phyloP scores from a whole-genome alignment of 2,329 filamentous ascomycete species.

The Epicoccum nigrum region DNA sequence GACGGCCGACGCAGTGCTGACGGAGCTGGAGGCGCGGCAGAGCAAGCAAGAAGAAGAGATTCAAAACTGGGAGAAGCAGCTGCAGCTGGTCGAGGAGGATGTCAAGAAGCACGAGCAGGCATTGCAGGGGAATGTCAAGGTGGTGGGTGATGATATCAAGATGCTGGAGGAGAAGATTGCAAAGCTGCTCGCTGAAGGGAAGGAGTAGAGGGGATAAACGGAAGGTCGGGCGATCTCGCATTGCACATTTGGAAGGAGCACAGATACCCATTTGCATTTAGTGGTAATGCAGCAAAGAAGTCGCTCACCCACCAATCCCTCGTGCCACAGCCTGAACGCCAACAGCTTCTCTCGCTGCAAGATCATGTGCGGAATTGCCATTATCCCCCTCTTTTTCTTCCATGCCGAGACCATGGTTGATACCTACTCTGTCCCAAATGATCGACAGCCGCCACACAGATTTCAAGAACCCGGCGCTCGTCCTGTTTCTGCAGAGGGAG shows the following conservation, averaged over 20 bases:
- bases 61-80: conserved; percentile 80
- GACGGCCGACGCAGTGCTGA: conserved; percentile 76
- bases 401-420: too few relatives aligned
- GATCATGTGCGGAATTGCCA: too few relatives aligned
- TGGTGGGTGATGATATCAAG: conserved; percentile 89
- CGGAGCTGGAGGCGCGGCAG: conserved; percentile 78
- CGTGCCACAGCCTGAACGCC: too few relatives aligned
- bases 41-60: conserved; percentile 83
- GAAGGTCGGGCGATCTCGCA: neutral
- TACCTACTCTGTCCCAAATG: too few relatives aligned
- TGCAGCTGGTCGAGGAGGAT: conserved; percentile 78
- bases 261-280: neutral
- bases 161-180: conserved; percentile 80
- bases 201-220: neutral
- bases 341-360: too few relatives aligned
- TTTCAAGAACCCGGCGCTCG: too few relatives aligned
- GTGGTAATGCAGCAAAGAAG: too few relatives aligned
- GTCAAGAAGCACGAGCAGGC: conserved; percentile 72
- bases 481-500: too few relatives aligned
- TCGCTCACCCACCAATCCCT: too few relatives aligned
- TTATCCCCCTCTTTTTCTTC: too few relatives aligned
- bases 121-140: conserved; percentile 79
- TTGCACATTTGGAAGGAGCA: neutral
- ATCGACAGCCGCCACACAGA: too few relatives aligned
- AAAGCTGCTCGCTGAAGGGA: conserved; percentile 29